Conservation (phyloP, 306 rosid species). For the Acacia melanoxylon region DNA sequence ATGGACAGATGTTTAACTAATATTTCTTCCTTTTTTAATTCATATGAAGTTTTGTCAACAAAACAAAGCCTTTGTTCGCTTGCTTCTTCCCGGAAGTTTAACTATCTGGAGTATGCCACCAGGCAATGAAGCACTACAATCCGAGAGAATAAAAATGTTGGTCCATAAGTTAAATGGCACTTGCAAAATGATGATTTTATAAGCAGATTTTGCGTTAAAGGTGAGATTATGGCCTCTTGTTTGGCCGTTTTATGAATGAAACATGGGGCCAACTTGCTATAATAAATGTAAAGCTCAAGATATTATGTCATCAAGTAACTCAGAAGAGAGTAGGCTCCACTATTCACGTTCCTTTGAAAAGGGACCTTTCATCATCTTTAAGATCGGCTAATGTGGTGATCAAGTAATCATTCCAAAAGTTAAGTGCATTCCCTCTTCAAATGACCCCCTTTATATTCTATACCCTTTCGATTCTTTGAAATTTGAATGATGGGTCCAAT, state of each 20-base stretch:
- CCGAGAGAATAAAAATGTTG: neutral
- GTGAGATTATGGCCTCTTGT: constrained; percentile 10
- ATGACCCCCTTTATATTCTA: neutral
- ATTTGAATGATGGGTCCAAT: constrained; percentile 2
- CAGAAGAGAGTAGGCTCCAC: neutral
- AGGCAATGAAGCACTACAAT: neutral
- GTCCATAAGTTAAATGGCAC: too few relatives aligned
- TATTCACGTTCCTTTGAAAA: neutral
- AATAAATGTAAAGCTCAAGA: neutral
- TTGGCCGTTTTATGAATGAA: constrained; percentile 23
- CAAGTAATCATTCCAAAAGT: neutral
- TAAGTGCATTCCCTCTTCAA: constrained; percentile 2
- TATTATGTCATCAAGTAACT: constrained; percentile 10
- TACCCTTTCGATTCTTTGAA: neutral
- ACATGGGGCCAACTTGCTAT: neutral
- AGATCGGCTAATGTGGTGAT: neutral
- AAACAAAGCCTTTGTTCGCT: neutral
- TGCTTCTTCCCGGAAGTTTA: neutral
- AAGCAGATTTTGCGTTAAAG: too few relatives aligned
- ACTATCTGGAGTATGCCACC: neutral
- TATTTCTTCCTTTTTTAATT: neutral
- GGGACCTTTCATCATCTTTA: neutral
- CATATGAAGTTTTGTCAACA: neutral
- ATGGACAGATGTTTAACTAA: neutral
- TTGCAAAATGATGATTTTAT: too few relatives aligned